Evolutionary conservation across 2,329 filamentous ascomycete species (phyloP).

Genomic region (Phaeoacremonium minimum): DNA sequence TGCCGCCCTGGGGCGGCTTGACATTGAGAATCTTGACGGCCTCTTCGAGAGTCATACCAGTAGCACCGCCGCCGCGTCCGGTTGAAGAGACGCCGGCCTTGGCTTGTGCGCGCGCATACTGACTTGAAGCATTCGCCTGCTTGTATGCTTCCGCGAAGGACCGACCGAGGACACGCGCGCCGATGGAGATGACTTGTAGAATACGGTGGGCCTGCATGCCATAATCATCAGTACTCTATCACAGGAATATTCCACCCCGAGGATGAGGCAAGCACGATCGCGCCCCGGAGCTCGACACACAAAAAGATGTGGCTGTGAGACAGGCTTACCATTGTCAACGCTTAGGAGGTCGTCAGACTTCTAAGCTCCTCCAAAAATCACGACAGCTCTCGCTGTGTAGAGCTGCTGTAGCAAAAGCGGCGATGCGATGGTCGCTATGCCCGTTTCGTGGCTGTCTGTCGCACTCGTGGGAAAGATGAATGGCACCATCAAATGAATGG

Average conservation of each 20-base stretch:
- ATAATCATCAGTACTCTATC: not conserved
- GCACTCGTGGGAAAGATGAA: not conserved
- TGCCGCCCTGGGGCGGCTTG: conserved; percentile 74
- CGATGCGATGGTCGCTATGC: not conserved
- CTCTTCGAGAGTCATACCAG: conserved; percentile 88
- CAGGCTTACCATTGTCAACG: conserved; percentile 15
- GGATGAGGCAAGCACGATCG: no score
- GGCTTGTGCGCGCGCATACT: conserved; percentile 71
- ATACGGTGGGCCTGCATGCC: conserved; percentile 85
- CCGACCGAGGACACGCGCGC: conserved; percentile 85
- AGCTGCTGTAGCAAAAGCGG: not conserved
- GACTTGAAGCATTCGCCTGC: conserved; percentile 83
- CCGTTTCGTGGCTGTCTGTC: not conserved
- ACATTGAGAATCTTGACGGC: conserved; percentile 97
- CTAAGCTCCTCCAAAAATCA: conserved; percentile 6
- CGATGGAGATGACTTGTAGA: conserved; percentile 87
- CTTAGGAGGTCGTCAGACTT: conserved; percentile 7
- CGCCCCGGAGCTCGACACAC: not conserved
- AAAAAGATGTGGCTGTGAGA: not conserved
- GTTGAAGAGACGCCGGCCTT: conserved; percentile 45
- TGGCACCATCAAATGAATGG: not conserved
- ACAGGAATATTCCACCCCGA: not conserved
- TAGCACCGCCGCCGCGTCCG: conserved; percentile 43
- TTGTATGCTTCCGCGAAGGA: conserved; percentile 93
- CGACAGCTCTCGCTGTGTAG: conserved; percentile 1